Evolutionary conservation across 2,329 filamentous ascomycete genomes (phyloP), one percentile per base, ranked within the genome.

Genomic region (Colletotrichum trifolii): DNA sequence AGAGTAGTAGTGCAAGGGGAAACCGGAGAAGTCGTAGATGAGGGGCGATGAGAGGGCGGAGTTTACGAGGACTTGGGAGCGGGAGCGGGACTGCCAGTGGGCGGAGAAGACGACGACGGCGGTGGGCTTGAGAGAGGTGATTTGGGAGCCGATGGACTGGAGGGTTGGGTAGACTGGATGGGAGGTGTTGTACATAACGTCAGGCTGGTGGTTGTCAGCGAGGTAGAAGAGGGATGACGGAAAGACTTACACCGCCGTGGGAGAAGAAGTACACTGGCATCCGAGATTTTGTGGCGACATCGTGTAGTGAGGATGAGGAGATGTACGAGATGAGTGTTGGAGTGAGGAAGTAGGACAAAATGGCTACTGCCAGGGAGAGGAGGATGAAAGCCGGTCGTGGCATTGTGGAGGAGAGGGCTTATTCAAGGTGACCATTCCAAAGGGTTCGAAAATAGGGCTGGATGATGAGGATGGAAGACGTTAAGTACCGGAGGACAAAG

Each of bases 21-120:
- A 93, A 2, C 89, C 89, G 72, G 91, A 90, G 79, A 91, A 92
- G 73, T 93, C 90, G 73, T 92, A 93, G 54, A 93, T 90, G 68
- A 93, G 73, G 62, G 89, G 85, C 4, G 85, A 87, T n/a, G 82
- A 77, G 61, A 87, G 87, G 3, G 85, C 87, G 8, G 84, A 86
- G 74, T 92, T 93, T 69, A 93, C 83, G 71, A 89, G 80, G 67
- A 93, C 84, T 4, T 33, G n/a, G 4, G 79, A 81, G 69, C 83
- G 79, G 43, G 77, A 76, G 59, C 73, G 78, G 49, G 83, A 87
- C 77, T 92, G 88, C 91, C 91, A 94, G 75, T 94, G 91, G 1
- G 90, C 91, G 1, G 91, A 93, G 73, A 94, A 90, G 34, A 93
- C 89, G 1, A 94, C 87, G 13, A 94, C 84, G 2, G 90, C 91